Evolutionary conservation across 768 basidiomycete species (phyloP), one percentile per base, ranked within the genome.

Genomic region (Pleurotus citrinopileatus): DNA sequence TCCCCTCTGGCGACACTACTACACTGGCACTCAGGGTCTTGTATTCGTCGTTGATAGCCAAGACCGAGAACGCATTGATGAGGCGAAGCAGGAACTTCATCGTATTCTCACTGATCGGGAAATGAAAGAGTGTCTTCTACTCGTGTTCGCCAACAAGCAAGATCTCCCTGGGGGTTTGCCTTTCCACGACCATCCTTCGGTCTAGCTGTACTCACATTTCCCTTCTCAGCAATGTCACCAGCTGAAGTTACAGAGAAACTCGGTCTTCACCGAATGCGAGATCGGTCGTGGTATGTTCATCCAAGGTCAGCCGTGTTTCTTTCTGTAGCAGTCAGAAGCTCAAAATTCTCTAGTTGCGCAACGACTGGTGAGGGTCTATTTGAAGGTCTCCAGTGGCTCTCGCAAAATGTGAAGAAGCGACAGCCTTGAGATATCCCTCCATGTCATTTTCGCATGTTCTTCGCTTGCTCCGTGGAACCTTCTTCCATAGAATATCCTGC

Each of bases 131-230:
- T 98, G 95, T 67, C 69, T 98, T 53, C 68, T 98, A 65, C 87
- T 98, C 56, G 95, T 98, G n/a, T 98, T 98, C 71, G 95, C 96
- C 28, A 98, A 98, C 76, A 98, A 98, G 76, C 96, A 98, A 73
- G 96, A 98, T 81, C 73, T 98, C 61, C 94, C 94, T 6, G 94
- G 92, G 70, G 95, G 95, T 96, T 62, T 61, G 86, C 76, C 6
- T 15, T 38, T 19, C 25, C 17, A 15, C 42, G 52, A 8, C 47
- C 52, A 43, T 53, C 43, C 19, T 36, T 22, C 19, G 5, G 29
- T 51, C 23, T 52, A 37, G n/a, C n/a, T 22, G 32, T 17, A 42
- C 25, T 42, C 52, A 52, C 23, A 27, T 51, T 36, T 15, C 36
- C 66, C n/a, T n/a, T 47, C 28, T 19, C 54, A 94, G 96, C 95